Percentiles rank a stretch among this genome's conserved stretches.
phyloP scores from a whole-genome alignment of 2,329 filamentous ascomycete genomes.

The Penicillium sp. region DNA sequence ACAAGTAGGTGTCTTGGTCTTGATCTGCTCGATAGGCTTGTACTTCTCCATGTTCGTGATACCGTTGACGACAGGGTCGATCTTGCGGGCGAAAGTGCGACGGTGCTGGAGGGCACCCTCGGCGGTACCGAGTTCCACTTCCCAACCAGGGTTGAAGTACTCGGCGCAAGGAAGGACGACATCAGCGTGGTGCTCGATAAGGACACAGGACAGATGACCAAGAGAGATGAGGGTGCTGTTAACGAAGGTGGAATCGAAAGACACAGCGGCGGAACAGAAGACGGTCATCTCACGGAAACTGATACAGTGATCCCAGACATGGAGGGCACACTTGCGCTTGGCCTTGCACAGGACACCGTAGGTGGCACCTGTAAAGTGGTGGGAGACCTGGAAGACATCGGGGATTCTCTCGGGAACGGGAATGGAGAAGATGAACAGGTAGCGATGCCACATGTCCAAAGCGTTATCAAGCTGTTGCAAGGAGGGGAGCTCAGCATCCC shows the following conservation, averaged over 20 bases:
- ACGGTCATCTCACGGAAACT: conserved; percentile 6
- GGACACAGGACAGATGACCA: conserved; percentile 2
- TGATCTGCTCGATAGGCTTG: conserved; percentile 6
- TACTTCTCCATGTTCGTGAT: conserved; percentile 5
- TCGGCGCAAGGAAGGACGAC: conserved; percentile 3
- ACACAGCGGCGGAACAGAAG: conserved; percentile 2
- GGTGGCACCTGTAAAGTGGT: conserved; percentile 1
- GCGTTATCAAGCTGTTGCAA: conserved; percentile 3
- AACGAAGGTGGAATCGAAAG: conserved; percentile 2
- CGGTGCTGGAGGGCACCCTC: conserved; percentile 4
- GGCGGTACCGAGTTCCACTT: conserved; percentile 1
- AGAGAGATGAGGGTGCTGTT: conserved; percentile 3
- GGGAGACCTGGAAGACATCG: conserved; percentile 4
- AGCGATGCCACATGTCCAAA: conserved; percentile 5
- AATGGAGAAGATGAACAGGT: conserved; percentile 4
- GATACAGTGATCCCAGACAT: conserved; percentile 5
- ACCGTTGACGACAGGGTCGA: conserved; percentile 4
- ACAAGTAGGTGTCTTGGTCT: conserved; percentile 2
- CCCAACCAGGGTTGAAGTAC: conserved; percentile 5
- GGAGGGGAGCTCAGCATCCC: not conserved
- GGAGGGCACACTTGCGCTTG: conserved; percentile 6
- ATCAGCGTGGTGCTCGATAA: conserved; percentile 1
- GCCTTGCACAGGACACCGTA: conserved; percentile 5
- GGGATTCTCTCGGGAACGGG: conserved; percentile 2
- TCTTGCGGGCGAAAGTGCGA: conserved; percentile 6